Base-by-base conservation (phyloP, 1,284 basidiomycete species). In the Trichosporon asahii region DNA sequence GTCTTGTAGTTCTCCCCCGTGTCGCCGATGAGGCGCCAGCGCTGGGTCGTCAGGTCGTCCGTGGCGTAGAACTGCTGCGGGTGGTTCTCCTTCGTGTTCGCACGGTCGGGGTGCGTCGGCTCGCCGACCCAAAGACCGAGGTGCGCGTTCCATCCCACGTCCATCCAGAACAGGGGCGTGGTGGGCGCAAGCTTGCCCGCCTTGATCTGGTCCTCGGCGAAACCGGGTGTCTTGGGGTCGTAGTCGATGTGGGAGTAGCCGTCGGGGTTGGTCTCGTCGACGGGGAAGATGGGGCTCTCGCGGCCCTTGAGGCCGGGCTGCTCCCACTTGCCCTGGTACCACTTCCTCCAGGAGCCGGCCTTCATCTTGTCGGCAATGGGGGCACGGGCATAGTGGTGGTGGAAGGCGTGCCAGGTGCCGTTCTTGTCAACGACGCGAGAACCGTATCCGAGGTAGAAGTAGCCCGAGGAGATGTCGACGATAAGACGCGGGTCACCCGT, bases 1-100 rank as follows among this genome's bases (percentile, higher is more conserved):
- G 91, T 90, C 70, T 87, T 85, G 49, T 90, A 96, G n/a, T 89
- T 87, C 76, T 94, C 92, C 0, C 94, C 95, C 33, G 98, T 86
- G 79, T 99, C 97, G 70, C 97, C 96, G 68, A 98, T 85, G 18
- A 96, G 86, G 27, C 23, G 60, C 68, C 68, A 69, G 11, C 25
- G 6, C 44, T 66, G 64, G 3, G 53, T 66, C 21, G 64, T 69
- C 23, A 69, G 65, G 68, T 66, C 68, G 55, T 49, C 37, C 21
- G 64, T 69, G 40, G 21, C 68, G 55, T 69, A 69, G 37, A 63
- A 69, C 64, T 61, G 40, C 31, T 66, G 64, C 14, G 68, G 64
- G 18, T 35, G 8, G 18, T 44, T 53, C 15, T 33, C 21, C n/a
- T 40, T 65, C 21, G 64, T 9, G 23, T 12, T 12, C 3, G 35